Percentiles rank a stretch among this genome's conserved stretches.
phyloP scores from a whole-genome alignment of 331 rosid species.

The Quercus phellos region DNA sequence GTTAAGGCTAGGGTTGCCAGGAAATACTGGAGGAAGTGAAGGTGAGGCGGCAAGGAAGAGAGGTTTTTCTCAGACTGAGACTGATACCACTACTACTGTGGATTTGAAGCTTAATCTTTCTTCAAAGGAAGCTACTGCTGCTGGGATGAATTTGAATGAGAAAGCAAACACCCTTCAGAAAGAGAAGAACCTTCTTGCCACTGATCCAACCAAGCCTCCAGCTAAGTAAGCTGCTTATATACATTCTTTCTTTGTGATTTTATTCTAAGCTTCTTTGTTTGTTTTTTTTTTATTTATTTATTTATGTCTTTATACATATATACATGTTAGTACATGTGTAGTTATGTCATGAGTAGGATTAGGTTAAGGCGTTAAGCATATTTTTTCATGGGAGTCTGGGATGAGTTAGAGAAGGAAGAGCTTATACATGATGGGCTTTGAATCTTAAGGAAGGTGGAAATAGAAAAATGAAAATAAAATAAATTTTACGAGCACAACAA shows the following conservation, averaged over 20 bases:
- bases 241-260: neutral
- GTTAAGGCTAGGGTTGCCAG: slow-evolving; percentile 80
- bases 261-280: neutral
- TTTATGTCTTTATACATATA: too few species aligned
- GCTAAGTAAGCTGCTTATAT: slow-evolving; percentile 53
- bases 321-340: neutral
- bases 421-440: neutral
- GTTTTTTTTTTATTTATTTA: neutral
- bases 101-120: slow-evolving; percentile 90
- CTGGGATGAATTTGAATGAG: slow-evolving; percentile 22
- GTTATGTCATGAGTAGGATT: neutral
- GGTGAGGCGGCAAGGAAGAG: slow-evolving; percentile 61
- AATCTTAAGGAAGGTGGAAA: neutral
- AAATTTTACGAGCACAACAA: neutral
- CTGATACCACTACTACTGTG: slow-evolving; percentile 23
- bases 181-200: slow-evolving; percentile 42
- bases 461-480: neutral
- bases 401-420: neutral
- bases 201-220: slow-evolving; percentile 74
- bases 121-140: slow-evolving; percentile 31
- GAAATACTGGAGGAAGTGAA: slow-evolving; percentile 26
- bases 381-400: neutral
- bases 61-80: slow-evolving; percentile 41
- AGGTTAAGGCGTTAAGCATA: neutral
- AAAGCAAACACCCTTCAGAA: slow-evolving; percentile 35